Evolutionary conservation across 1,284 basidiomycete species (phyloP), one percentile per base, ranked within the genome.

Genomic region (Stereum hirsutum): DNA sequence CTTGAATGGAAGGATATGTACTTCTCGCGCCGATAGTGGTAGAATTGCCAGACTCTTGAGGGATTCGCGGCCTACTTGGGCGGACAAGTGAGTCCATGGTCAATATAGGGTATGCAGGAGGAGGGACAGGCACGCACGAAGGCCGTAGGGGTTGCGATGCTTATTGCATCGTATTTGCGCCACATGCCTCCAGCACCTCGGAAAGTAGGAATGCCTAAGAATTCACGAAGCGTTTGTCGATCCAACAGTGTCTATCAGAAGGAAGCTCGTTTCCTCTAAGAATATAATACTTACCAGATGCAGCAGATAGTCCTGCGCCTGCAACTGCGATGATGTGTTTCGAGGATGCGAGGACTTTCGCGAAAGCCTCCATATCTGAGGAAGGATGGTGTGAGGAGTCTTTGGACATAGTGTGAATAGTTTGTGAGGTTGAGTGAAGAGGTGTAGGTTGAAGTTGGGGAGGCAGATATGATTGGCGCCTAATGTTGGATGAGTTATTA

Each of bases 1-100:
- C 15, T 23, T 26, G 11, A 5, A 19, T 12, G 19, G 15, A n/a
- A 38, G 5, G 26, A 2, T 8, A 23, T 35, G 58, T 50, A 79
- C 77, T 59, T 63, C 47, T 71, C 65, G 42, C 78, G 62, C 28
- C 78, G 62, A 48, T 74, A 72, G 54, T 81, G 77, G 51, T 78
- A 81, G 57, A 82, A 81, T 49, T 77, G 74, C 79, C 78, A 83
- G 2, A 78, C 74, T 2, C 66, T 59, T 19, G 66, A 69, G 1
- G 76, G 77, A 52, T 78, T 68, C 25, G 63, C 58, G 5, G 50
- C n/a, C n/a, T n/a, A n/a, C n/a, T n/a, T n/a, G n/a, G n/a, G n/a
- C n/a, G n/a, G n/a, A n/a, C n/a, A n/a, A n/a, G n/a, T n/a, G n/a
- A n/a, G n/a, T n/a, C n/a, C n/a, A n/a, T n/a, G n/a, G n/a, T n/a